phyloP scores from a whole-genome alignment of 345 rosid species.

The Salix koriyanagi region DNA sequence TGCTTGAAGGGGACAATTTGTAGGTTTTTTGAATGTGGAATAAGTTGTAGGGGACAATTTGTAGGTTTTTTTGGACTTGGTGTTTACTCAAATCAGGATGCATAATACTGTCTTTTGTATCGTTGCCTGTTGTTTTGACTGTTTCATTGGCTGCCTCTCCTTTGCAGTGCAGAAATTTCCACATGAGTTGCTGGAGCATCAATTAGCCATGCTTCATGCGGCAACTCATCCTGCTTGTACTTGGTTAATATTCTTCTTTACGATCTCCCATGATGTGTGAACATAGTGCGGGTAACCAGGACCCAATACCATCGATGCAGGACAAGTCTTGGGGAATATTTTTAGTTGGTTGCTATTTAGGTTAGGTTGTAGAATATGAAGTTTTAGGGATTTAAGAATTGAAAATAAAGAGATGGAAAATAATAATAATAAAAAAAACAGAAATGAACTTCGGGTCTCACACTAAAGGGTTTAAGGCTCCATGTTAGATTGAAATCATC shows the following conservation, averaged over 20 bases:
- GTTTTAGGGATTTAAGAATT: not conserved
- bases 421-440: not conserved
- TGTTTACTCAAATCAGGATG: not conserved
- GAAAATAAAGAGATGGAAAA: not conserved
- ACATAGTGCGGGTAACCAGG: not conserved
- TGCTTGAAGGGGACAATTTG: not conserved
- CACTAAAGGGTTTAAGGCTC: not conserved
- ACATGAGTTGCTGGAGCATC: not conserved
- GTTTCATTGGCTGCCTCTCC: not conserved
- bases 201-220: not conserved
- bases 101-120: not conserved
- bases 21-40: not conserved
- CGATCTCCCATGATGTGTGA: not conserved
- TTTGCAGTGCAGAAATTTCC: not conserved
- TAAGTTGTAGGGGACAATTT: not conserved
- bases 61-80: not conserved
- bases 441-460: not conserved
- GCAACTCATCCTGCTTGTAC: not conserved
- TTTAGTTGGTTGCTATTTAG: not conserved
- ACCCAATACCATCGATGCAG: not conserved
- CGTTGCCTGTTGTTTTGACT: not conserved
- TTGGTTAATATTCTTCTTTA: not conserved
- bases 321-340: not conserved
- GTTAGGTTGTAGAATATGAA: not conserved
- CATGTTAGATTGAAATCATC: not conserved